Conservation (phyloP, 441 rosid genomes). For the Gossypium aridum region DNA sequence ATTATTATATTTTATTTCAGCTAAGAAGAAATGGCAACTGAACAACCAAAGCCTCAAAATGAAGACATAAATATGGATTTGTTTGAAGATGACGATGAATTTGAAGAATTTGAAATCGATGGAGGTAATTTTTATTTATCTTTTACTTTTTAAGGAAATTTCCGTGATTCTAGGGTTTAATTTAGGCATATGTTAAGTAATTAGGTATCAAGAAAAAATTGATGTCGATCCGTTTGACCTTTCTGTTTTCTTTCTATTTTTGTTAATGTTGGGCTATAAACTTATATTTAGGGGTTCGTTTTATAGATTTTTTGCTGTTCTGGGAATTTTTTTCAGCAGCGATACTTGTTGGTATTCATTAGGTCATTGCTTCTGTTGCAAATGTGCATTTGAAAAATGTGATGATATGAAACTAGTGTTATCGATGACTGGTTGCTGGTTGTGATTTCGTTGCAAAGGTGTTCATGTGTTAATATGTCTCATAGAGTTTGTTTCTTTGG, state of each 20-base stretch:
- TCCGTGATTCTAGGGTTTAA: neutral
- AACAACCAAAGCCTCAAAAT: constrained; percentile 43
- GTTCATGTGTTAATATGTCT: neutral
- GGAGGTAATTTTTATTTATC: constrained; percentile 33
- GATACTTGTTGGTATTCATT: neutral
- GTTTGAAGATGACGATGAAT: constrained; percentile 93
- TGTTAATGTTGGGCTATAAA: neutral
- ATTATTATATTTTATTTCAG: neutral
- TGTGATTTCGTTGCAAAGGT: neutral
- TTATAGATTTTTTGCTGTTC: neutral
- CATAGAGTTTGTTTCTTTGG: neutral
- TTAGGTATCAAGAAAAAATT: too few relatives aligned
- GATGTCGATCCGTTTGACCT: neutral
- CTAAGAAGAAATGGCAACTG: constrained; percentile 47
- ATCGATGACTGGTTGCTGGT: neutral
- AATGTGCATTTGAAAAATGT: neutral
- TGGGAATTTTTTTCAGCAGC: neutral
- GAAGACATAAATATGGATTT: constrained; percentile 72
- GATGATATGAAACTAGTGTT: neutral
- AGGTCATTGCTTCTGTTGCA: neutral
- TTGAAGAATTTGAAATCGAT: constrained; percentile 80
- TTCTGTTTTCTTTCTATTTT: neutral
- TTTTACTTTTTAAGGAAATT: neutral
- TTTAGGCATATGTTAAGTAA: too few relatives aligned
- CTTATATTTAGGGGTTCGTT: neutral